Conservation (phyloP, 2,329 filamentous ascomycete genomes). For the Lanzia echinophila region DNA sequence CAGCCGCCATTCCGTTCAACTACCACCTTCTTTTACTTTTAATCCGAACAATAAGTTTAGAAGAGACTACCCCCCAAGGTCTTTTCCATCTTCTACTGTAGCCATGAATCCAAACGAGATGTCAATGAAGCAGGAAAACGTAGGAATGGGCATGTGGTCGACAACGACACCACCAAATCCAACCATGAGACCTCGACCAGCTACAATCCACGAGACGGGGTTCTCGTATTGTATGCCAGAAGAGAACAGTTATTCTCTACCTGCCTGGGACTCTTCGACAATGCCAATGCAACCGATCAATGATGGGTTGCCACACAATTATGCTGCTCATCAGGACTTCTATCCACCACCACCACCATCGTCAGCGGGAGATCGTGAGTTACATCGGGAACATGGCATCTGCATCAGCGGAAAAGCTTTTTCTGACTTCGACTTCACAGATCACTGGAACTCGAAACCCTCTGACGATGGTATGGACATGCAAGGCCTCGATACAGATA, state of each 20-base stretch:
- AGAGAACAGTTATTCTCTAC: conserved; percentile 42
- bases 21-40: conserved; percentile 43
- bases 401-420: conserved; percentile 4
- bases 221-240: conserved; percentile 53
- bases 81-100: conserved; percentile 34
- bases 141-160: conserved; percentile 47
- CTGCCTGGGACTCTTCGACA: conserved; percentile 51
- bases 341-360: conserved; percentile 41
- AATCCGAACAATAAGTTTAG: conserved; percentile 42
- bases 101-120: conserved; percentile 48
- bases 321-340: conserved; percentile 52
- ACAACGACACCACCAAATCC: conserved; percentile 43
- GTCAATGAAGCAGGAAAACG: conserved; percentile 41
- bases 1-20: conserved; percentile 43
- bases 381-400: conserved; percentile 15
- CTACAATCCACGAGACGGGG: conserved; percentile 51
- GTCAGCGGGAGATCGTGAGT: conserved; percentile 44
- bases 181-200: conserved; percentile 44
- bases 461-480: conserved; percentile 52
- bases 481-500: conserved; percentile 48
- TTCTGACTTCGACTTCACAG: conserved; percentile 25
- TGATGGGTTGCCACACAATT: conserved; percentile 46
- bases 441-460: conserved; percentile 48
- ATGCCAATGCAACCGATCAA: conserved; percentile 37
- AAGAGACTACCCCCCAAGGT: conserved; percentile 39